Evolutionary conservation across 257 asterid genomes (phyloP).

Genomic region (Coffea canephora): DNA sequence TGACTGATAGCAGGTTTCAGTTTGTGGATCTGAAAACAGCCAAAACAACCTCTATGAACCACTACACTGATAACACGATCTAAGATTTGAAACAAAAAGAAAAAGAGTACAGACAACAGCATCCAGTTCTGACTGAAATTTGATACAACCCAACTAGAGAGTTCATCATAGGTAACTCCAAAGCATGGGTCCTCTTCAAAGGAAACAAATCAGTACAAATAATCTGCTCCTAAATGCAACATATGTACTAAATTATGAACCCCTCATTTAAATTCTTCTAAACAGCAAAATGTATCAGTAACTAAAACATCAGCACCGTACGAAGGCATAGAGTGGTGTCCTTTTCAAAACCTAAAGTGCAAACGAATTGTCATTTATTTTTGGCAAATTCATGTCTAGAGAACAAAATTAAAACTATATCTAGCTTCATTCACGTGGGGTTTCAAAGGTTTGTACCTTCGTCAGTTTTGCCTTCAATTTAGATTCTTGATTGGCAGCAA

Average conservation of each 20-base stretch:
- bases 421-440: not conserved
- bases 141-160: not conserved
- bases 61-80: not conserved
- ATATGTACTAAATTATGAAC: too few species aligned
- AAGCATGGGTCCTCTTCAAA: not conserved
- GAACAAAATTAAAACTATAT: not conserved
- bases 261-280: not conserved
- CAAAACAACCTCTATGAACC: not conserved
- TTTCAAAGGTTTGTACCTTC: conserved; percentile 49
- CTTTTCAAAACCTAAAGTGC: not conserved
- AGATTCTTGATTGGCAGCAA: conserved; percentile 51
- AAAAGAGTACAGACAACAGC: too few species aligned
- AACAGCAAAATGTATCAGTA: not conserved
- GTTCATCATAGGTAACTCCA: not conserved
- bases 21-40: conserved; percentile 54
- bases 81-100: not conserved
- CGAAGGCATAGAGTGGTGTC: not conserved
- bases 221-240: not conserved
- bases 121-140: not conserved
- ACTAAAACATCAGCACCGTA: not conserved
- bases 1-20: conserved; percentile 49
- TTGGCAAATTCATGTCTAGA: too few species aligned
- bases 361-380: too few species aligned
- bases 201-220: too few species aligned
- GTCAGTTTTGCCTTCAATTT: conserved; percentile 71